Percentiles rank a stretch among this genome's conserved stretches.
Conservation (phyloP, 169 alveolate species). For the Eimeria praecox region DNA sequence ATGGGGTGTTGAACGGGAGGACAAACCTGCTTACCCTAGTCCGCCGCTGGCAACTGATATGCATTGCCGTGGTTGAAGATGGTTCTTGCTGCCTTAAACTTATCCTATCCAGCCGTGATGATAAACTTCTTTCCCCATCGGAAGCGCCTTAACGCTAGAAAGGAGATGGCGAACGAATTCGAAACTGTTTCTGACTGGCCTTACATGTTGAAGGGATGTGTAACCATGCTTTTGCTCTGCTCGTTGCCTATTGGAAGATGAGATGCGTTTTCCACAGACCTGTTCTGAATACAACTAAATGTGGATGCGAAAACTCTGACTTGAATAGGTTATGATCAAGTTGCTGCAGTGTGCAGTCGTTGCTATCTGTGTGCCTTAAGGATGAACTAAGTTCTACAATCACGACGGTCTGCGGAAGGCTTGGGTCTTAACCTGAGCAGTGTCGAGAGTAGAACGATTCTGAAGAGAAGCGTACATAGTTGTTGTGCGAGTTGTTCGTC, state of each 20-base stretch:
- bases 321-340: too few relatives aligned
- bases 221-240: neutral
- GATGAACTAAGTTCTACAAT: too few relatives aligned
- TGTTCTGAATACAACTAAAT: constrained; percentile 41
- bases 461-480: too few relatives aligned
- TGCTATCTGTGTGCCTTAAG: too few relatives aligned
- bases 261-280: constrained; percentile 63
- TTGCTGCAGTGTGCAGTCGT: too few relatives aligned
- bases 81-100: neutral
- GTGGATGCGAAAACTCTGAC: constrained; percentile 32
- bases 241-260: neutral
- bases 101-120: neutral
- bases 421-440: too few relatives aligned
- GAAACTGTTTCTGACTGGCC: constrained; percentile 41
- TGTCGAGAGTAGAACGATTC: too few relatives aligned
- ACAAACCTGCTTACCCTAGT: neutral
- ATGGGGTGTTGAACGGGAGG: neutral
- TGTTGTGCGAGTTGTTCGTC: too few relatives aligned
- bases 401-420: too few relatives aligned
- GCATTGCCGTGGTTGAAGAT: neutral
- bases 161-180: constrained; percentile 60
- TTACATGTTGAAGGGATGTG: neutral
- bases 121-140: constrained; percentile 55
- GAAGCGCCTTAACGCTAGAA: constrained; percentile 64
- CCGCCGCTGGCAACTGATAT: too few relatives aligned